phyloP scores from a whole-genome alignment of 2,329 filamentous ascomycete species.

The Didymella arachidicola region DNA sequence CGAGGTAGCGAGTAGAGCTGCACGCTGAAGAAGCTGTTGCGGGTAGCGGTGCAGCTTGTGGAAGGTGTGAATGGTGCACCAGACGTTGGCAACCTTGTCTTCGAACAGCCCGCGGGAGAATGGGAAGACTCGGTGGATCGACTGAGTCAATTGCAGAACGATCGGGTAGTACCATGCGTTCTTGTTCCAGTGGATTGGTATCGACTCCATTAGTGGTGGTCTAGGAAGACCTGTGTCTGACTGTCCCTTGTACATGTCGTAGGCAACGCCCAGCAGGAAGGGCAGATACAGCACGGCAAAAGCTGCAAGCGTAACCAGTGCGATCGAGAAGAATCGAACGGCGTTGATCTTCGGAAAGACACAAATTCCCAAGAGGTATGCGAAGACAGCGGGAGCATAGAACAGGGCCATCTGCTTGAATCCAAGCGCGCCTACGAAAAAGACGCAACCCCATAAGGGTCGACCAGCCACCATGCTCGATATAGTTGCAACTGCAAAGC shows the following conservation, averaged over 20 bases:
- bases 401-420: conserved; percentile 99
- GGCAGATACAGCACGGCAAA: conserved; percentile 81
- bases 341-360: conserved; percentile 75
- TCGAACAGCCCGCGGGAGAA: conserved; percentile 96
- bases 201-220: conserved; percentile 68
- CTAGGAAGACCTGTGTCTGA: conserved; percentile 65
- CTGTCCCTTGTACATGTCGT: conserved; percentile 72
- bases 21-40: conserved; percentile 73
- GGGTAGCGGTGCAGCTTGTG: conserved; percentile 85
- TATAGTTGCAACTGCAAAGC: conserved; percentile 83
- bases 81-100: conserved; percentile 98
- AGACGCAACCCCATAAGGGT: conserved; percentile 86
- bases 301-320: conserved; percentile 72
- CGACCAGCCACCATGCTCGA: conserved; percentile 87
- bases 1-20: conserved; percentile 77
- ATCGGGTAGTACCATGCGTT: conserved; percentile 76
- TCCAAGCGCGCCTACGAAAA: conserved; percentile 91
- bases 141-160: conserved; percentile 80
- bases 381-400: conserved; percentile 92
- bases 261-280: conserved; percentile 73
- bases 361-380: conserved; percentile 87
- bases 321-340: conserved; percentile 75
- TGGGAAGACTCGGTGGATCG: conserved; percentile 91
- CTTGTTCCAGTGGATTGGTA: conserved; percentile 65
- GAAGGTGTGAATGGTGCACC: conserved; percentile 90